Percentiles rank a stretch among this genome's conserved stretches.
Conservation (phyloP, 2,329 filamentous ascomycete genomes). For the Colletotrichum aenigma region DNA sequence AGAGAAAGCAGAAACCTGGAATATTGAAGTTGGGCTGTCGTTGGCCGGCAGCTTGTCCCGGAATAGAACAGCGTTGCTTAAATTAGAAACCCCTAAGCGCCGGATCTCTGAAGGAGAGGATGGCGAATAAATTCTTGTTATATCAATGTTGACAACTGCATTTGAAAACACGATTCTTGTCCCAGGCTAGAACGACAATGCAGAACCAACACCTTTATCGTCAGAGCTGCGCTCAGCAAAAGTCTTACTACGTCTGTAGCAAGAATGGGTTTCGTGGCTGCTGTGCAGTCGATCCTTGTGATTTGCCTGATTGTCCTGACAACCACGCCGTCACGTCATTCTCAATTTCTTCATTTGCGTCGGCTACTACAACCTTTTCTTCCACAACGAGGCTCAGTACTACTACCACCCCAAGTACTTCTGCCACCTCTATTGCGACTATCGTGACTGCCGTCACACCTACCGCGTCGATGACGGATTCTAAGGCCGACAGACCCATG, state of each 20-base stretch:
- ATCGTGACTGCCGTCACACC: background rate
- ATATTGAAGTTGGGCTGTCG: background rate
- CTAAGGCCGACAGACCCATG: background rate
- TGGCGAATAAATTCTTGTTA: background rate
- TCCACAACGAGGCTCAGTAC: background rate
- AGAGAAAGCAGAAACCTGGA: background rate
- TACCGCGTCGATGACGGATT: background rate
- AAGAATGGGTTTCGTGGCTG: too few species aligned
- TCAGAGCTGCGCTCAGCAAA: background rate
- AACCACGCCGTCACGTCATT: background rate
- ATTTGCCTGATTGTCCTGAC: too few species aligned
- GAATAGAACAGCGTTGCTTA: background rate
- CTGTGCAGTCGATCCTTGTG: too few species aligned
- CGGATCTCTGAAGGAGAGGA: background rate
- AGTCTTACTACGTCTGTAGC: too few species aligned
- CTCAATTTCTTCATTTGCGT: background rate
- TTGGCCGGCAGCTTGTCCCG: background rate
- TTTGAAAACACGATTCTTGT: background rate
- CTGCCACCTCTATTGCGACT: background rate
- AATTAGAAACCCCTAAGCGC: background rate
- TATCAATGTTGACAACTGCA: background rate
- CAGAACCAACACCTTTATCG: background rate
- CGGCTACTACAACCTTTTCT: background rate
- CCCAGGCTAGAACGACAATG: background rate
- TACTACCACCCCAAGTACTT: background rate